phyloP scores from a whole-genome alignment of 257 asterid species.

The Ballota nigra region DNA sequence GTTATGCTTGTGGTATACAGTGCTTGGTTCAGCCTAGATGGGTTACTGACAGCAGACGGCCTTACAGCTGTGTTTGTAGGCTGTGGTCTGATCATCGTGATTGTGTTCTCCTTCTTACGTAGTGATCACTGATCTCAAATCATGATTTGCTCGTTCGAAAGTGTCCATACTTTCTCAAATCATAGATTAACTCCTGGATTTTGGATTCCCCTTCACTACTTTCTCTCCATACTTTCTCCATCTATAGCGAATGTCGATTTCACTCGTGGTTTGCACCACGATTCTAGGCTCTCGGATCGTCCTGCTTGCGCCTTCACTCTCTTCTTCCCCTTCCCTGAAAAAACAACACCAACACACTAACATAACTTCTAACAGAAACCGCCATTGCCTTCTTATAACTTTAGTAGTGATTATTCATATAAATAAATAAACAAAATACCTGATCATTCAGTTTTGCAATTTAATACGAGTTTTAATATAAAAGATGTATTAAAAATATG shows the following conservation, averaged over 20 bases:
- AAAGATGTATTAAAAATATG: too few relatives aligned
- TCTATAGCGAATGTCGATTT: constrained; percentile 86
- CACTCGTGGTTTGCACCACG: constrained; percentile 89
- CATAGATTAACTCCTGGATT: constrained; percentile 96
- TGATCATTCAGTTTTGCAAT: too few relatives aligned
- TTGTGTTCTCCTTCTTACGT: constrained; percentile 84
- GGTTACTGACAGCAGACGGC: constrained; percentile 19
- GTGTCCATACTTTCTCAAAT: too few relatives aligned
- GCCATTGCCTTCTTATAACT: too few relatives aligned
- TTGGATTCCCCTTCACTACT: constrained; percentile 89
- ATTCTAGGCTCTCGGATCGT: constrained; percentile 81
- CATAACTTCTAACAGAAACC: too few relatives aligned
- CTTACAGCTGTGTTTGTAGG: constrained; percentile 32
- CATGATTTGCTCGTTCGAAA: constrained; percentile 70
- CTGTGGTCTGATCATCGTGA: constrained; percentile 56
- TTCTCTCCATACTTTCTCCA: constrained; percentile 98
- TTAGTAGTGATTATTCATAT: too few relatives aligned
- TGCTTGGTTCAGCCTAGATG: constrained; percentile 39
- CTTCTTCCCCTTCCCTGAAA: constrained; percentile 77
- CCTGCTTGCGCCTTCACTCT: constrained; percentile 63
- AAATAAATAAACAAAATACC: too few relatives aligned
- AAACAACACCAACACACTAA: not conserved
- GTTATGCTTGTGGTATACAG: too few relatives aligned
- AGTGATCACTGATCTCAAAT: constrained; percentile 61
- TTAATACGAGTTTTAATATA: too few relatives aligned